Evolutionary conservation across 352 stramenopile species (phyloP).

Genomic region (Hyaloperonospora brassicae): DNA sequence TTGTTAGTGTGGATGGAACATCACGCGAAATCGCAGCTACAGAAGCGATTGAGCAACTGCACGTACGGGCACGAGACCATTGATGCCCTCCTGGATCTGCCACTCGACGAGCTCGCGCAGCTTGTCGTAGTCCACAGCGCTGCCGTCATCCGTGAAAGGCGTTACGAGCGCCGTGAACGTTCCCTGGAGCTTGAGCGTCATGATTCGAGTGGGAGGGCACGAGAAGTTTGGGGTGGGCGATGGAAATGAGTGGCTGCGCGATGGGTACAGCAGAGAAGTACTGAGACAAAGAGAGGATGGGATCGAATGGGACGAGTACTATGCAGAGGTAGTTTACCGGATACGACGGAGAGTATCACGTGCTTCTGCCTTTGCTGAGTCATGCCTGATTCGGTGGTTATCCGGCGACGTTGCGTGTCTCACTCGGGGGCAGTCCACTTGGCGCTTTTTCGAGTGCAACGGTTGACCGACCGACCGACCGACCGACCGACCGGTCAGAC

Average conservation of each 20-base stretch:
- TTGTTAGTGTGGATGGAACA: conserved; percentile 1
- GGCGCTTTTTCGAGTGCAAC: no score
- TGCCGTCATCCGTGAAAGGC: conserved; percentile 89
- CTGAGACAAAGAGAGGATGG: no score
- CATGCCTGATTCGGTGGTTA: no score
- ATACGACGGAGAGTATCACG: no score
- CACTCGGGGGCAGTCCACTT: no score
- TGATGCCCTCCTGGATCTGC: conserved; percentile 91
- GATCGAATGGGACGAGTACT: no score
- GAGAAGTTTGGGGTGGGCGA: conserved; percentile 14
- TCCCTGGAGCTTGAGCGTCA: conserved; percentile 65
- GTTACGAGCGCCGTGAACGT: conserved; percentile 92
- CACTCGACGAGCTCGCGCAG: conserved; percentile 87
- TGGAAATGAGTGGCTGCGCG: conserved; percentile 22
- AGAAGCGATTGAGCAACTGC: background rate
- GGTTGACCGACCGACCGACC: no score
- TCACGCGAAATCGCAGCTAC: background rate
- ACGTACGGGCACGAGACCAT: conserved; percentile 91
- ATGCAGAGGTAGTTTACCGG: no score
- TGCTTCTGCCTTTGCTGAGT: no score
- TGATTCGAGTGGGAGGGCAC: conserved; percentile 13
- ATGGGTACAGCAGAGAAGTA: no score
- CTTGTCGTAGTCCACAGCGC: conserved; percentile 89
- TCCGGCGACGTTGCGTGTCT: no score
- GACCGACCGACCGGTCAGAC: no score